These are phyloP conservation scores for Penicillium brasilianum DNA, from an alignment of 2,329 filamentous ascomycete genomes.

Conservation along the genomic window DNA sequence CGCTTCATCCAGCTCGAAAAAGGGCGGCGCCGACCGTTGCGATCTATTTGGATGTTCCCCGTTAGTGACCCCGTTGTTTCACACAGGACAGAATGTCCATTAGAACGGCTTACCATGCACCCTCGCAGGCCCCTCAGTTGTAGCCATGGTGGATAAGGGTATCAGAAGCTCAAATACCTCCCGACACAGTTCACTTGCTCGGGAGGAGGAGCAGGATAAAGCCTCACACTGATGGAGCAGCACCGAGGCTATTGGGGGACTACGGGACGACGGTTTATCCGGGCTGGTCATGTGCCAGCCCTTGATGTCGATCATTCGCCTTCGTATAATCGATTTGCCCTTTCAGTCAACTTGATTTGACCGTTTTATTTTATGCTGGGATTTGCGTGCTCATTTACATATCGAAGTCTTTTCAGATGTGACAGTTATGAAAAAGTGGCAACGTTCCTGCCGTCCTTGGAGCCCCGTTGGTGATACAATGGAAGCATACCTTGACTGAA, in stretches of 20 bases:
- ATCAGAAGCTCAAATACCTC: conserved; percentile 6
- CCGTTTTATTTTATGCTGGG: background rate
- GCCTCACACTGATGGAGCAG: background rate
- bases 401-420: background rate
- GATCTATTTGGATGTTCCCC: conserved; percentile 59
- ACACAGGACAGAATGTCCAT: conserved; percentile 9
- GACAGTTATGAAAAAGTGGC: conserved; percentile 15
- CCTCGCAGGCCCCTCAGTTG: conserved; percentile 44
- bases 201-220: conserved; percentile 15
- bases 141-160: conserved; percentile 35
- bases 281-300: conserved; percentile 30
- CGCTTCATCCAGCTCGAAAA: conserved; percentile 96
- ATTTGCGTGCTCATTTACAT: background rate
- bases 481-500: conserved; percentile 13
- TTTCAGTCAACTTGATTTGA: background rate
- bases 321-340: background rate
- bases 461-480: conserved; percentile 9
- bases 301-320: conserved; percentile 24
- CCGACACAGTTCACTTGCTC: conserved; percentile 9
- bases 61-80: conserved; percentile 17
- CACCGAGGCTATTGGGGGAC: conserved; percentile 22
- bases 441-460: conserved; percentile 10
- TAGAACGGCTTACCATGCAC: conserved; percentile 49
- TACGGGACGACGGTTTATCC: conserved; percentile 33
- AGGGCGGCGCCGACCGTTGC: conserved; percentile 75